Conservation (phyloP, 2,329 filamentous ascomycete genomes). For the Venturia pyrina region DNA sequence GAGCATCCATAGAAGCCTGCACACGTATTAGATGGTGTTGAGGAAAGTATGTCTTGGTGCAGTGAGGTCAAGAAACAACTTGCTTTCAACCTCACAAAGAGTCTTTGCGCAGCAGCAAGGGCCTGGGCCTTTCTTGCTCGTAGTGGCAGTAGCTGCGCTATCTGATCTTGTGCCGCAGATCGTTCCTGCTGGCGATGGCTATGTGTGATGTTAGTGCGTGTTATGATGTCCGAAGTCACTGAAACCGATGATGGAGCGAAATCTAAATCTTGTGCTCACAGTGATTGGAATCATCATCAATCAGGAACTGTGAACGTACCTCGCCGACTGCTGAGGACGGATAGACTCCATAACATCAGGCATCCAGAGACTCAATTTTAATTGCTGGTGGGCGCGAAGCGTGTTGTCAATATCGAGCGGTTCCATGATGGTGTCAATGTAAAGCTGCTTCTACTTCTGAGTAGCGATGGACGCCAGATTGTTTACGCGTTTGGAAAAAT, state of each 20-base stretch:
- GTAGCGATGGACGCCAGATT: neutral
- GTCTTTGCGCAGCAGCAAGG: neutral
- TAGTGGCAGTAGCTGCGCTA: neutral
- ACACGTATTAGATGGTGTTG: neutral
- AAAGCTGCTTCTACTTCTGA: neutral
- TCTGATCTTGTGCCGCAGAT: neutral
- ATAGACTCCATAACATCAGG: neutral
- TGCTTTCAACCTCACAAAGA: neutral
- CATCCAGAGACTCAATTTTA: neutral
- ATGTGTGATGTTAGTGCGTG: neutral
- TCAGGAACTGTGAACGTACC: neutral
- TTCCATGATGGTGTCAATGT: neutral
- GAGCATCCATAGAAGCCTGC: constrained; percentile 4
- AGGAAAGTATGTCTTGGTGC: neutral
- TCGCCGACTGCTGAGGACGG: neutral
- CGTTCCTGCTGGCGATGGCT: constrained; percentile 2
- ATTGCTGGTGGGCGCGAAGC: neutral
- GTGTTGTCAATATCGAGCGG: neutral
- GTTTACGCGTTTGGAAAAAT: neutral
- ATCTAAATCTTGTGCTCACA: neutral
- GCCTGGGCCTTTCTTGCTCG: neutral
- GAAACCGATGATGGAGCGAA: neutral
- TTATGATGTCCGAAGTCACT: neutral
- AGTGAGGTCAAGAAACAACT: neutral
- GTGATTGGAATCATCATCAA: neutral